Evolutionary conservation across 257 asterid genomes (phyloP), one percentile per base, ranked within the genome.

Genomic region (Galeopsis tetrahit): DNA sequence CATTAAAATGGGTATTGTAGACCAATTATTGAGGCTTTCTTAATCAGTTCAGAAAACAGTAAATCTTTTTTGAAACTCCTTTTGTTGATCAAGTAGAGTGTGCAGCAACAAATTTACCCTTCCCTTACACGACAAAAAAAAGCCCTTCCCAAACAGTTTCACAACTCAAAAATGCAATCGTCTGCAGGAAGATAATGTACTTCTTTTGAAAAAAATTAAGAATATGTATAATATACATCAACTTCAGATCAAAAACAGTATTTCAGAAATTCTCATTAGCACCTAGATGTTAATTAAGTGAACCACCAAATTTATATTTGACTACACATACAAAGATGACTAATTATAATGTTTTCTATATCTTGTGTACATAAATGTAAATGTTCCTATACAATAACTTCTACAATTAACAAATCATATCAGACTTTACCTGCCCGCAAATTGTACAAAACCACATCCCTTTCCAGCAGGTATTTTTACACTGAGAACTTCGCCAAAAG

Each of bases 381-480:
- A n/a, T 59, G 51, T 28, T 42, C 58, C 46, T 2, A 52, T 36
- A 65, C n/a, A 51, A 39, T 35, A 35, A 62, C 2, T 15, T 15
- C 44, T n/a, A 64, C 11, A 21, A 49, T 52, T 52, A 73, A 55
- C 7, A 63, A 63, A 69, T 49, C 53, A 39, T 14, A 66, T 53
- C 35, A 15, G 46, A 70, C 58, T 63, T 85, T 72, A 91, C 98
- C 98, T 83, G 82, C 79, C 84, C 6, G 85, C 85, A 73, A 86
- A 86, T 80, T 95, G 99, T 48, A 95, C 98, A 75, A 95, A 95
- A 59, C 99, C 99, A 44, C 99, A 95, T 59, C 99, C 97, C 82
- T 92, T 95, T 73, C 98, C 98, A 69, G 86, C 83, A 33, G 99
- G 98, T 68, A 95, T 90, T 80, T 95, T 95, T 64, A 95, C 96